phyloP scores from a whole-genome alignment of 768 basidiomycete species.

The Pulveroboletus ravenelii region DNA sequence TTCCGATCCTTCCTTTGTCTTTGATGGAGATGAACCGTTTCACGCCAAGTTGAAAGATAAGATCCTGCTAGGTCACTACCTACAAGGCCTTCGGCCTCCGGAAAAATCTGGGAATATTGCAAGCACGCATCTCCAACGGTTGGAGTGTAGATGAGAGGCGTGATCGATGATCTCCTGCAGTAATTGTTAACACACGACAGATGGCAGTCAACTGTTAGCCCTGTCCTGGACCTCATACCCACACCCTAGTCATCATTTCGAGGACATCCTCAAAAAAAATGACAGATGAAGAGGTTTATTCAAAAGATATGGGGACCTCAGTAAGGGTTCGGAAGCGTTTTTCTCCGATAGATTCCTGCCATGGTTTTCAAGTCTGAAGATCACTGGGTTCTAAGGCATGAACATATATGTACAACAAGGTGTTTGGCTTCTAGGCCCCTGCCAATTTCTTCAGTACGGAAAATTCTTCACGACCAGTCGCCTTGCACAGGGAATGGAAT shows the following conservation, averaged over 20 bases:
- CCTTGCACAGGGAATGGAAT: slow-evolving; percentile 67
- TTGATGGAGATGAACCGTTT: slow-evolving; percentile 69
- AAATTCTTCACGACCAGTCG: slow-evolving; percentile 71
- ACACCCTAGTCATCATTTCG: slow-evolving; percentile 3
- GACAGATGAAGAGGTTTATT: slow-evolving; percentile 54
- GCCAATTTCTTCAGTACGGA: slow-evolving; percentile 66
- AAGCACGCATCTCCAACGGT: slow-evolving; percentile 90
- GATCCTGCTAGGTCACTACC: slow-evolving; percentile 13
- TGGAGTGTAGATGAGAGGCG: slow-evolving; percentile 85
- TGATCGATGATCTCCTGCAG: slow-evolving; percentile 47
- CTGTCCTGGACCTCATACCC: slow-evolving; percentile 17
- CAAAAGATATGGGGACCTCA: slow-evolving; percentile 70
- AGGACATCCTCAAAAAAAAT: slow-evolving; percentile 56
- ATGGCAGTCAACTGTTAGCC: slow-evolving; percentile 48
- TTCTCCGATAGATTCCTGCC: not conserved
- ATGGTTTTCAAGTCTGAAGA: not conserved
- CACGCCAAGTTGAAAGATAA: slow-evolving; percentile 9
- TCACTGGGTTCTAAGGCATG: not conserved
- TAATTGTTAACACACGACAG: slow-evolving; percentile 35
- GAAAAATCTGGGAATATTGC: slow-evolving; percentile 75
- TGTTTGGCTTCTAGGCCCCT: slow-evolving; percentile 18
- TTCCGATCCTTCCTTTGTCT: slow-evolving; percentile 76
- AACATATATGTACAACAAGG: slow-evolving; percentile 12
- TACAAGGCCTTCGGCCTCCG: slow-evolving; percentile 70
- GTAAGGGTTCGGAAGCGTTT: not conserved